Evolutionary conservation across 1,139 yeast species (phyloP), one percentile per base, ranked within the genome.

Genomic region (Saccharomyces hybrid): DNA sequence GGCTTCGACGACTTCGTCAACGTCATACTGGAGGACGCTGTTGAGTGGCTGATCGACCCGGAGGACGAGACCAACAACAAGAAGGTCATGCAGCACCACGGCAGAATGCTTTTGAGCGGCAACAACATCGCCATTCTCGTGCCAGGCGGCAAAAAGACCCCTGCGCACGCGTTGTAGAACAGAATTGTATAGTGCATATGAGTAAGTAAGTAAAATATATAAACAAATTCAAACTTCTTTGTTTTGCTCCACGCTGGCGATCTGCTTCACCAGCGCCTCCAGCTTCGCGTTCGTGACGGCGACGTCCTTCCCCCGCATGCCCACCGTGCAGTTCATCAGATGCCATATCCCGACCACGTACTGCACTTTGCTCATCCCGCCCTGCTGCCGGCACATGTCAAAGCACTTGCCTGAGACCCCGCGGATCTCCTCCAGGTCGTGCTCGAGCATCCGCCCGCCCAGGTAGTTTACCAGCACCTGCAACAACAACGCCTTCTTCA

Each of bases 1-100:
- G 99, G 98, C 0, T 91, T 93, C 70, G 99, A 93, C 70, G 98
- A 93, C 70, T 91, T 85, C 65, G 98, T 93, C 58, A 93, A 93
- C 71, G 85, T 91, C 77, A 96, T 93, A 9, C 78, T 91, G 58
- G 87, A 86, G 65, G 84, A 89, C 63, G 97, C 88, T 38, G 79
- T 80, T 6, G 98, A 90, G 70, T 49, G 63, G 59, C 53, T 60
- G 1, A 56, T 56, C 20, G 60, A 55, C 26, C 55, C 71, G 66
- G 52, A 74, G 72, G 54, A 75, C 7, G 57, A 71, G 66, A 50
- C 74, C 72, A 54, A 75, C 70, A 56, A 73, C 73, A 54, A 79
- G 80, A 62, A 78, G 80, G 67, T 67, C 23, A 62, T 66, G 62
- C 61, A 62, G 46, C 70, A 67, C 58, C 64, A 63, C 23, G 71